Percentiles rank a stretch among this genome's conserved stretches.
These are phyloP conservation scores for Hemileccinum impolitum DNA, from an alignment of 768 basidiomycete genomes.

Conservation along the genomic window DNA sequence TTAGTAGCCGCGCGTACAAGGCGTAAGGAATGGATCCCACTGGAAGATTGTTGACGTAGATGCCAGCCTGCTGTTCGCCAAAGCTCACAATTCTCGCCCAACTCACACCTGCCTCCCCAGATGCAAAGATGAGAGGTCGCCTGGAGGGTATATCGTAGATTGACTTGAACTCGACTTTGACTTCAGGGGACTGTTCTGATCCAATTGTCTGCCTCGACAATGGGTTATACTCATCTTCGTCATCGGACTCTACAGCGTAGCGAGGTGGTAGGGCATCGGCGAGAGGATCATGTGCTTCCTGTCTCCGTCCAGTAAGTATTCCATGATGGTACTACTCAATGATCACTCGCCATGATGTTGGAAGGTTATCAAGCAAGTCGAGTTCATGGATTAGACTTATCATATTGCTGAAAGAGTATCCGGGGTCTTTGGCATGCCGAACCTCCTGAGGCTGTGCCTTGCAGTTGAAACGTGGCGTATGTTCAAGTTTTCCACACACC, in stretches of 20 bases:
- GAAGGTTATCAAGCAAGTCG: background rate
- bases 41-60: constrained; percentile 44
- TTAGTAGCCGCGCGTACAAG: background rate
- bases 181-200: constrained; percentile 13
- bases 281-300: constrained; percentile 52
- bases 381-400: no score
- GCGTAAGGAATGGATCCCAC: constrained; percentile 29
- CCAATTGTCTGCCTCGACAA: constrained; percentile 14
- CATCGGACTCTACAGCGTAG: constrained; percentile 63
- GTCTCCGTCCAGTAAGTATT: background rate
- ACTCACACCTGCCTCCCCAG: constrained; percentile 41
- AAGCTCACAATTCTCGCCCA: constrained; percentile 54
- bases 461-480: no score
- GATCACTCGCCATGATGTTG: constrained; percentile 13
- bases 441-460: no score
- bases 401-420: no score
- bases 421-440: no score
- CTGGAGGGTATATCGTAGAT: constrained; percentile 25
- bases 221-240: constrained; percentile 61
- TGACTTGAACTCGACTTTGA: constrained; percentile 39
- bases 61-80: constrained; percentile 48
- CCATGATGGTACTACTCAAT: background rate
- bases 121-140: constrained; percentile 41
- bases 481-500: constrained; percentile 9
- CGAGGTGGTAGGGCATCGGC: constrained; percentile 56